Evolutionary conservation across 345 rosid species (phyloP).

Genomic region (Nasturtium officinale): DNA sequence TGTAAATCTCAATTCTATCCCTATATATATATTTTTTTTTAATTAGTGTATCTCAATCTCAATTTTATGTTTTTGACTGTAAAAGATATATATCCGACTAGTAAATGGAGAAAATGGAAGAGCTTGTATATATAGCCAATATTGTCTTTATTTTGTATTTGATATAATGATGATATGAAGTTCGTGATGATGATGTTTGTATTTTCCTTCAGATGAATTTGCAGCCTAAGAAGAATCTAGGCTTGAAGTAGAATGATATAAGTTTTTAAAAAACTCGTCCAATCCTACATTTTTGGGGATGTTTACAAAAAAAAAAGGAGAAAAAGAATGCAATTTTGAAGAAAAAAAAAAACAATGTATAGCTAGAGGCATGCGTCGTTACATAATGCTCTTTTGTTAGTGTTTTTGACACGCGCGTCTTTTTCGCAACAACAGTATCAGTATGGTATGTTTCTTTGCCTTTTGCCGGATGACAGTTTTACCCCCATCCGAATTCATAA

Average conservation of each 20-base stretch:
- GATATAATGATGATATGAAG: background rate
- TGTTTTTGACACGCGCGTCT: slow-evolving; percentile 43
- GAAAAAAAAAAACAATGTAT: background rate
- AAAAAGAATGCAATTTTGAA: slow-evolving; percentile 29
- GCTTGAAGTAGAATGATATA: slow-evolving; percentile 2
- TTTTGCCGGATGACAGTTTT: slow-evolving; percentile 34
- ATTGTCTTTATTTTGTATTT: background rate
- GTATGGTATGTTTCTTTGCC: slow-evolving; percentile 31
- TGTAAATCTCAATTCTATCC: too few relatives aligned
- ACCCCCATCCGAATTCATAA: slow-evolving; percentile 19
- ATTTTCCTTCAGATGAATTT: background rate
- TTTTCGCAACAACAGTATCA: slow-evolving; percentile 38
- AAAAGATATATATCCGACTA: background rate
- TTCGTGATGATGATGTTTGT: background rate
- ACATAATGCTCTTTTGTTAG: slow-evolving; percentile 31
- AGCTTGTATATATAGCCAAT: background rate
- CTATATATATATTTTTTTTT: too few relatives aligned
- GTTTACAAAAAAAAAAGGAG: background rate
- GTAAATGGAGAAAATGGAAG: background rate
- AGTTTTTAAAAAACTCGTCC: slow-evolving; percentile 13
- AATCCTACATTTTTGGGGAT: background rate
- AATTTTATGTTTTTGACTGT: too few relatives aligned
- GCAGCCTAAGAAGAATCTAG: background rate
- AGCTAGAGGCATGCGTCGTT: slow-evolving; percentile 41
- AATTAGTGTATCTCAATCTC: too few relatives aligned